A percentile compares a stretch with the other conserved stretches of the same genome.
phyloP scores from a whole-genome alignment of 331 rosid species.

The Cydonia oblonga region DNA sequence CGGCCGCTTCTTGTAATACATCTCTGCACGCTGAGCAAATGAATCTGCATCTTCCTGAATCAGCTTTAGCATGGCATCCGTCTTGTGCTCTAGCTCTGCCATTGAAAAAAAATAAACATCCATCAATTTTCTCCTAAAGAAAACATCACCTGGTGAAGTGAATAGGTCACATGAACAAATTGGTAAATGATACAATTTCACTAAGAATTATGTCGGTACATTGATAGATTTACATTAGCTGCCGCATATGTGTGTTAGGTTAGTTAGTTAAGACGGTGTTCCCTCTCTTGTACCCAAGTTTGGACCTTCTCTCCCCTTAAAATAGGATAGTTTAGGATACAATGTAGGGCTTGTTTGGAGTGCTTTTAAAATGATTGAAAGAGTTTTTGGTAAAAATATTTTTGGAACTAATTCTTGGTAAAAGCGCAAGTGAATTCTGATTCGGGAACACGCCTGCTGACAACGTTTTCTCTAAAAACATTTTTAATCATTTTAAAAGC shows the following conservation, averaged over 20 bases:
- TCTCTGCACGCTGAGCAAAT: constrained; percentile 78
- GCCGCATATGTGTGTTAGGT: background rate
- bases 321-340: background rate
- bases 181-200: background rate
- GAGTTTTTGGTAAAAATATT: too few relatives aligned
- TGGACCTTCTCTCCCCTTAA: background rate
- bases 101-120: constrained; percentile 3
- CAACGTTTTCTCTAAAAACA: too few relatives aligned
- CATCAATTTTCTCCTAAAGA: background rate
- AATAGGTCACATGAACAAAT: background rate
- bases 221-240: background rate
- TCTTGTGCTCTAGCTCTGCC: constrained; percentile 60
- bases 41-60: constrained; percentile 81
- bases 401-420: too few relatives aligned
- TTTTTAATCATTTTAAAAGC: too few relatives aligned
- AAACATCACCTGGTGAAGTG: background rate
- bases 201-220: background rate
- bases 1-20: constrained; percentile 81
- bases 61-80: constrained; percentile 50
- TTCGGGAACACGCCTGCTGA: too few relatives aligned
- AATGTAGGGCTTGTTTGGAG: too few relatives aligned
- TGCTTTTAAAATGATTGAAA: too few relatives aligned
- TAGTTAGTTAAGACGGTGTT: background rate
- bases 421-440: too few relatives aligned
- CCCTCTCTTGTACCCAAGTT: background rate